Conservation (phyloP, 192 early-diverging fungal genomes). For the Backusella parvicylindrica region DNA sequence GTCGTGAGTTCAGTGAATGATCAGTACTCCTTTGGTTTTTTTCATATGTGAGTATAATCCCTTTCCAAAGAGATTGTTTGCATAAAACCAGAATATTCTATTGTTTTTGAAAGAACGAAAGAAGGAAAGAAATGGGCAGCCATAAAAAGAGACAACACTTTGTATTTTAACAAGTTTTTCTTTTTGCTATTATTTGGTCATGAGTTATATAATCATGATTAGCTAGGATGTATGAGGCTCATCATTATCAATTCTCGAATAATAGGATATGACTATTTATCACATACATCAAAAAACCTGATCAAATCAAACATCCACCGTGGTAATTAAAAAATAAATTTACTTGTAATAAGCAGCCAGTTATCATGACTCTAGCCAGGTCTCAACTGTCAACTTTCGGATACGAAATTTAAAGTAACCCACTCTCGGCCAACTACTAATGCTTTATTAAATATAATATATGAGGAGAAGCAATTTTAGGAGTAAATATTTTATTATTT, state of each 20-base stretch:
- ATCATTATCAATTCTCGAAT: background rate
- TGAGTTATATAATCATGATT: background rate
- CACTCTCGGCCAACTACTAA: background rate
- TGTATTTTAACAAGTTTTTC: background rate
- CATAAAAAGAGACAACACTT: background rate
- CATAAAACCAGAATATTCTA: background rate
- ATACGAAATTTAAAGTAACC: background rate
- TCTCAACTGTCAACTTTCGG: background rate
- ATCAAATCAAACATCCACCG: background rate
- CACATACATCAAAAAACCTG: background rate
- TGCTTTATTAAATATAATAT: background rate
- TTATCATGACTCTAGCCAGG: background rate
- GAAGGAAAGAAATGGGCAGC: background rate
- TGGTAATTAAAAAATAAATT: background rate
- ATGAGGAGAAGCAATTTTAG: background rate
- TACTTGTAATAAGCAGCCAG: background rate
- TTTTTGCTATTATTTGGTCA: background rate
- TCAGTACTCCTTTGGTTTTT: background rate
- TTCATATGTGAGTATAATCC: background rate
- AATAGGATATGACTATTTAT: background rate
- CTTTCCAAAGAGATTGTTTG: background rate
- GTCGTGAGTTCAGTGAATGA: conserved; percentile 2
- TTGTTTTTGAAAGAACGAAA: background rate
- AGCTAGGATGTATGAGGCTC: background rate
- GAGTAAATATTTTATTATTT: background rate